Evolutionary conservation across 2,329 filamentous ascomycete species (phyloP).

Genomic region (Epichloe bromicola): DNA sequence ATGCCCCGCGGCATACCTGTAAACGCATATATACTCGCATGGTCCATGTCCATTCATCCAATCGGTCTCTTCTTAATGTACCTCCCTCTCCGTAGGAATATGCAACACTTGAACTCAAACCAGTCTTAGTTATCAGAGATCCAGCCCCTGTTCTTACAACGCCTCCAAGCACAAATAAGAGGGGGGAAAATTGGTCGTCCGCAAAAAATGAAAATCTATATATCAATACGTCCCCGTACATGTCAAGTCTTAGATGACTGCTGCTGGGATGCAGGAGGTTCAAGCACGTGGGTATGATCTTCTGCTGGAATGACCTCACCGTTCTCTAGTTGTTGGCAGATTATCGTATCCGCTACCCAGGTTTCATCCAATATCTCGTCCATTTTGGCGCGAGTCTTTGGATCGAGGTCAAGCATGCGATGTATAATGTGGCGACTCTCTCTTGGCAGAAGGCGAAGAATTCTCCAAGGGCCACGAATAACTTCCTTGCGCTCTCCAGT

Average conservation of each 20-base stretch:
- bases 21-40: not conserved
- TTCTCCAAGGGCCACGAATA: constrained; percentile 84
- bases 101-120: not conserved
- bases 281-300: constrained; percentile 74
- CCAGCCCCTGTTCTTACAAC: not conserved
- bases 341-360: constrained; percentile 76
- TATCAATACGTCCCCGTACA: not conserved
- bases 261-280: constrained; percentile 46
- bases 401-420: constrained; percentile 83
- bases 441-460: constrained; percentile 73
- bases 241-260: constrained; percentile 11
- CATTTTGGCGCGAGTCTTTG: constrained; percentile 70
- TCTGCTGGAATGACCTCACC: constrained; percentile 60
- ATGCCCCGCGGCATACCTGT: constrained; percentile 2
- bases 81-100: not conserved
- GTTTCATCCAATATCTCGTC: constrained; percentile 75
- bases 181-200: not conserved
- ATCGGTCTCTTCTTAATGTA: not conserved
- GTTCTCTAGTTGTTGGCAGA: constrained; percentile 64
- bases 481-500: constrained; percentile 51
- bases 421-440: constrained; percentile 85
- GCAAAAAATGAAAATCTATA: not conserved
- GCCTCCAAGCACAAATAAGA: not conserved
- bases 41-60: not conserved
- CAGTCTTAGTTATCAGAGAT: not conserved